Evolutionary conservation across 2,329 filamentous ascomycete genomes (phyloP), one percentile per base, ranked within the genome.

Genomic region (Alternaria sp.): DNA sequence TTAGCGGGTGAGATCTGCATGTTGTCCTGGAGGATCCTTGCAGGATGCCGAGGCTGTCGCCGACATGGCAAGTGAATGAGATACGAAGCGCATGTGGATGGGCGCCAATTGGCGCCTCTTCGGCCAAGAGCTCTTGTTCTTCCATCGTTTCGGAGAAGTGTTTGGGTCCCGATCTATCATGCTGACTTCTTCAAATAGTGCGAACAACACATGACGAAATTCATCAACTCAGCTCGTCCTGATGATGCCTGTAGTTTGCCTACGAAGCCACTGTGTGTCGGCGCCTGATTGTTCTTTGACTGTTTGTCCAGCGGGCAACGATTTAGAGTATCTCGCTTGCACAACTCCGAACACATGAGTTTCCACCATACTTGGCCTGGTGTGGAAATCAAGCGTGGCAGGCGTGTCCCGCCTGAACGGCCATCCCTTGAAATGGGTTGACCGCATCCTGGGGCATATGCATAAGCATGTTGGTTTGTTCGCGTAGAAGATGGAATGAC

Each of bases 51-150:
- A 68, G 66, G 65, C 62, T 60, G 65, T 63, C 54, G 59, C 68
- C 65, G 54, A 60, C 67, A 65, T 45, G 65, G 64, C 73, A 64
- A 70, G 70, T 70, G 63, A 65, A 50, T 64, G 56, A 56, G 62
- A 67, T 64, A 66, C 70, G 67, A 54, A 51, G 48, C 20, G 60
- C 56, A 54, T 44, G 57, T 52, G 48, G 43, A 63, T 59, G 65
- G 53, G 64, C 65, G 62, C 65, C 69, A 69, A 59, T 25, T 58
- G 57, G 64, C 55, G 61, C 58, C 57, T 58, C 53, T 38, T 28
- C 54, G n/a, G 62, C 45, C 65, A 62, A 66, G 58, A 63, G 50
- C 27, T 48, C 54, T 59, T 58, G 32, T 54, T 58, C 43, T 38
- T 32, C 49, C 55, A 52, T 54, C 49, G 30, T 30, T 51, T 58